Conservation (phyloP, 1,284 basidiomycete genomes). For the Sparassis latifolia region DNA sequence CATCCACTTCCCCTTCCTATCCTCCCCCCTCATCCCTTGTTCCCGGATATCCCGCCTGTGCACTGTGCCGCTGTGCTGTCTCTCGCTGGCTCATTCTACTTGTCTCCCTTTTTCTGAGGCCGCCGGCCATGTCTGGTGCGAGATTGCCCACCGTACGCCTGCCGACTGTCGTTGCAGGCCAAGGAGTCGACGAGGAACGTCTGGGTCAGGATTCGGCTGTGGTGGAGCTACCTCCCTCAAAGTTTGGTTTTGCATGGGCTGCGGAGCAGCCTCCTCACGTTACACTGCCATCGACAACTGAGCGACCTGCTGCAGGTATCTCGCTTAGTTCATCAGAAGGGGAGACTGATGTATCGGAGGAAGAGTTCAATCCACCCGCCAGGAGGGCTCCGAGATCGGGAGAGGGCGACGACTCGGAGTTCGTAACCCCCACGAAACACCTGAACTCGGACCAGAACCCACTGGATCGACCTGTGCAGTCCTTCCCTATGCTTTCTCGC, state of each 20-base stretch:
- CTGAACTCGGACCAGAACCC: constrained; percentile 29
- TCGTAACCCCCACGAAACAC: constrained; percentile 29
- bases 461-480: constrained; percentile 25
- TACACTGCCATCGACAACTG: constrained; percentile 25
- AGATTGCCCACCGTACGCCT: constrained; percentile 33
- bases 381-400: constrained; percentile 20
- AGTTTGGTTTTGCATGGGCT: constrained; percentile 47
- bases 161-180: constrained; percentile 24
- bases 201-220: constrained; percentile 28
- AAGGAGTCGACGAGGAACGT: constrained; percentile 23
- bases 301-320: constrained; percentile 29
- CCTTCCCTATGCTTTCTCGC: constrained; percentile 44
- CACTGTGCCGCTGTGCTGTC: neutral
- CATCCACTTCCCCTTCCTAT: constrained; percentile 2
- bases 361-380: constrained; percentile 24
- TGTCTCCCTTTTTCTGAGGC: constrained; percentile 9
- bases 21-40: neutral
- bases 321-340: constrained; percentile 42
- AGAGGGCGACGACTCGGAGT: constrained; percentile 24
- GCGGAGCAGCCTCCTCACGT: constrained; percentile 31
- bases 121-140: constrained; percentile 23
- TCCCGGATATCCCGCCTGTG: constrained; percentile 1
- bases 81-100: constrained; percentile 11
- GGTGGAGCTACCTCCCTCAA: constrained; percentile 35
- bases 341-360: constrained; percentile 42